Percentiles rank a stretch among this genome's conserved stretches.
Evolutionary conservation across 2,329 filamentous ascomycete genomes (phyloP).

Genomic region (Metarhizium anisopliae): DNA sequence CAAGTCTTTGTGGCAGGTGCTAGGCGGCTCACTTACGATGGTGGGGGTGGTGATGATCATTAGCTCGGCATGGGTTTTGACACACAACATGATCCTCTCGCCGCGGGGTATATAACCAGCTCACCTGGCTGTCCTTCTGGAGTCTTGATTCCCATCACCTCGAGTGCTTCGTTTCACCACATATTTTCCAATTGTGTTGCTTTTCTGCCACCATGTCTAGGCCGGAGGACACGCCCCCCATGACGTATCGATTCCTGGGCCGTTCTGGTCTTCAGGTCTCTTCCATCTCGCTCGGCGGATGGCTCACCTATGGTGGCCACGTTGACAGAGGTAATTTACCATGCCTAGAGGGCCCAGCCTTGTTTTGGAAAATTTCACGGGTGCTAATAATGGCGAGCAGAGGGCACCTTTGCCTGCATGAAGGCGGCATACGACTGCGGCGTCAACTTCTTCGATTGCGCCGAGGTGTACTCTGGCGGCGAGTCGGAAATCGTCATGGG

Average conservation of each 20-base stretch:
- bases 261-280: slow-evolving; percentile 66
- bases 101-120: no score
- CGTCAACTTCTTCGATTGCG: slow-evolving; percentile 56
- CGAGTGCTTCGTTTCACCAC: background rate
- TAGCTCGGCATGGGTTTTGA: no score
- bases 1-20: no score
- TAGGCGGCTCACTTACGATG: no score
- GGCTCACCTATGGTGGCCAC: slow-evolving; percentile 68
- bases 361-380: background rate
- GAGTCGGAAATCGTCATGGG: slow-evolving; percentile 57
- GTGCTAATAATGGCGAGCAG: slow-evolving; percentile 11
- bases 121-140: no score
- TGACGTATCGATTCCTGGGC: slow-evolving; percentile 66
- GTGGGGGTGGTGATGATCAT: no score
- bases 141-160: no score
- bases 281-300: slow-evolving; percentile 60
- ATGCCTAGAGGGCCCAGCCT: background rate
- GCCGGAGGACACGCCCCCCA: slow-evolving; percentile 37
- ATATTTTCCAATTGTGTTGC: background rate
- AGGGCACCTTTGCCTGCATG: slow-evolving; percentile 47
- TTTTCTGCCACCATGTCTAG: slow-evolving; percentile 22
- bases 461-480: slow-evolving; percentile 48
- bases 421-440: slow-evolving; percentile 51
- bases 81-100: no score
- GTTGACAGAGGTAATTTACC: slow-evolving; percentile 49